phyloP scores from a whole-genome alignment of 305 asterid species.

The Caryopteris hybrid region DNA sequence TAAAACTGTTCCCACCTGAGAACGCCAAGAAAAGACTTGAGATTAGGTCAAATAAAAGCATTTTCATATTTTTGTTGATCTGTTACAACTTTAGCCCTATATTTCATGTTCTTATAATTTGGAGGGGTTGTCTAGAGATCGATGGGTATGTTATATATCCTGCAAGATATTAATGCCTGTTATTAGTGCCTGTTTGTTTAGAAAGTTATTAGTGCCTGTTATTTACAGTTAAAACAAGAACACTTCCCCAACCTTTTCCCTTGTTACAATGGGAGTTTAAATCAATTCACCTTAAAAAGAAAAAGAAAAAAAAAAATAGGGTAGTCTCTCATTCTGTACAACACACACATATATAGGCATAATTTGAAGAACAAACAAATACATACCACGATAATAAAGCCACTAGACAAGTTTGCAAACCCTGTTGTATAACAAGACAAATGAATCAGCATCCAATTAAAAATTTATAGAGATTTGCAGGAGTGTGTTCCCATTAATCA shows the following conservation, averaged over 20 bases:
- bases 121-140: no score
- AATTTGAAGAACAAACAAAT: not conserved
- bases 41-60: constrained; percentile 2
- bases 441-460: constrained; percentile 19
- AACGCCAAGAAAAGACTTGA: constrained; percentile 16
- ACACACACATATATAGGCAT: not conserved
- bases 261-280: not conserved
- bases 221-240: not conserved
- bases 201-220: not conserved
- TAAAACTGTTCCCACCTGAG: constrained; percentile 93
- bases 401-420: constrained; percentile 89
- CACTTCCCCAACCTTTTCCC: not conserved
- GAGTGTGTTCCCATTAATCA: not conserved
- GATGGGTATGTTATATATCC: not conserved
- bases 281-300: not conserved
- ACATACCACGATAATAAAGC: constrained; percentile 88
- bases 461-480: not conserved
- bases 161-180: no score
- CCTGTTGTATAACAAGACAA: constrained; percentile 43
- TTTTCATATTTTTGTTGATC: not conserved
- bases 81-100: no score
- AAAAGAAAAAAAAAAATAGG: not conserved
- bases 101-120: not conserved
- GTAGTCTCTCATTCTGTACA: not conserved
- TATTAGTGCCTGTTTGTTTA: no score